Percentiles rank a stretch among this genome's conserved stretches.
Evolutionary conservation across 225 moss, liverwort and hornwort species (phyloP).

Genomic region (Asterella californica): DNA sequence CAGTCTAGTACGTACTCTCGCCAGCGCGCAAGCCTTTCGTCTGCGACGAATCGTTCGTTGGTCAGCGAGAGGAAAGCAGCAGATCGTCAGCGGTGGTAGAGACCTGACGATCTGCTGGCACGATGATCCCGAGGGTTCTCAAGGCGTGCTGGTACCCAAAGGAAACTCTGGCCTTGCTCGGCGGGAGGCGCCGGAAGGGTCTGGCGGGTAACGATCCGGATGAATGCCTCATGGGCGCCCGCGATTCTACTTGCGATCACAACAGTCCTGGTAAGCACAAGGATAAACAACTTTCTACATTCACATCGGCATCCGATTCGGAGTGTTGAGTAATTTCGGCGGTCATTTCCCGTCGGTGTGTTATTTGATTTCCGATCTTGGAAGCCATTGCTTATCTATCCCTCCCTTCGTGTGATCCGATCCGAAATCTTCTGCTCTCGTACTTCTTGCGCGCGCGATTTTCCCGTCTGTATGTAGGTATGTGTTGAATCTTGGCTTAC

Average conservation of each 20-base stretch:
- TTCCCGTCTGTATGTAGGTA: no score
- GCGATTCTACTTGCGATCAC: constrained; percentile 1
- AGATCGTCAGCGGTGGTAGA: background rate
- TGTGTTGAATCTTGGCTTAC: no score
- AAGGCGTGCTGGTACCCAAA: constrained; percentile 18
- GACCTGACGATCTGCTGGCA: background rate
- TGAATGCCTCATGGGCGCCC: background rate
- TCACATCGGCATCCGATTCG: no score
- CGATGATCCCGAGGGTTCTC: constrained; percentile 20
- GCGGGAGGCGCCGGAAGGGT: constrained; percentile 11
- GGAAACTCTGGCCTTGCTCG: background rate
- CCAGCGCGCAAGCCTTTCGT: constrained; percentile 1
- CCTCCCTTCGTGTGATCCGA: no score
- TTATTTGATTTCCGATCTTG: no score
- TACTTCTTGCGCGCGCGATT: no score
- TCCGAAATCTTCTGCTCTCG: no score
- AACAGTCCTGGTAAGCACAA: constrained; percentile 8
- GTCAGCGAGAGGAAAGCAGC: background rate
- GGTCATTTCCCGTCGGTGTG: no score
- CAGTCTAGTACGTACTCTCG: background rate
- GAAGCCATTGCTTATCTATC: no score
- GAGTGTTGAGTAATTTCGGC: no score
- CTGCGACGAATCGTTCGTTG: constrained; percentile 3
- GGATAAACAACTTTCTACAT: no score
- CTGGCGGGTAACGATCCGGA: background rate